Evolutionary conservation across 352 stramenopile species (phyloP).

Genomic region (Globisporangium splendens): DNA sequence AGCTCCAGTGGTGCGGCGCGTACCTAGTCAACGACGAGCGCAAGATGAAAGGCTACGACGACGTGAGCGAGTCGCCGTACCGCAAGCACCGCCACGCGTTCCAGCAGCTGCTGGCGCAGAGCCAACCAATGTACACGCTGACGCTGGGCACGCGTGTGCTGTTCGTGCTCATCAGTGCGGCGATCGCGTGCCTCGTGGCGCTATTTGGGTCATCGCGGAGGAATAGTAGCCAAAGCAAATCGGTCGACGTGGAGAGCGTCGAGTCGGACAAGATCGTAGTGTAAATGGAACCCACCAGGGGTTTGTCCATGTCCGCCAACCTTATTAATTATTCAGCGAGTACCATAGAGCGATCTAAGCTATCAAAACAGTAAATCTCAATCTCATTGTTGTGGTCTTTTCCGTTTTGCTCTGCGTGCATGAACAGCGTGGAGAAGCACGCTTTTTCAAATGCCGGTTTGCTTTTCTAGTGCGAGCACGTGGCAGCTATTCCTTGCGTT

Average conservation of each 20-base stretch:
- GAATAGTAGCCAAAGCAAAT: not conserved
- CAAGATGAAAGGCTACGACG: not conserved
- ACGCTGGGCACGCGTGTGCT: constrained; percentile 8
- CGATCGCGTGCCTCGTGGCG: constrained; percentile 7
- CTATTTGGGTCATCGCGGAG: constrained; percentile 4
- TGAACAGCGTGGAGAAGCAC: too few relatives aligned
- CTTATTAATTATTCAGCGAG: too few relatives aligned
- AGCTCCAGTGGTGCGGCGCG: constrained; percentile 49
- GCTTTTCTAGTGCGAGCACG: too few relatives aligned
- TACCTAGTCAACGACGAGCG: constrained; percentile 25
- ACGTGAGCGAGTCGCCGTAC: constrained; percentile 38
- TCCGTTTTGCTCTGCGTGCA: too few relatives aligned
- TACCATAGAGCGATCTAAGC: too few relatives aligned
- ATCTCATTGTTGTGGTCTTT: too few relatives aligned
- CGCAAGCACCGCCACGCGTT: constrained; percentile 63
- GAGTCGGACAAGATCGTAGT: not conserved
- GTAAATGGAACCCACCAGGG: not conserved
- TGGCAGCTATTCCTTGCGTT: too few relatives aligned
- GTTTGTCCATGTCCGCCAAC: too few relatives aligned
- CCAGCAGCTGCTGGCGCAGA: constrained; percentile 12
- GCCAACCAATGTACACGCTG: constrained; percentile 10
- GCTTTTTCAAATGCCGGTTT: too few relatives aligned
- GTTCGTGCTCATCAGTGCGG: not conserved
- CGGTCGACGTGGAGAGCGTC: not conserved
- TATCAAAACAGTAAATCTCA: too few relatives aligned